Evolutionary conservation across 805 yeast genomes (phyloP).

Genomic region (Candida loeiensis): DNA sequence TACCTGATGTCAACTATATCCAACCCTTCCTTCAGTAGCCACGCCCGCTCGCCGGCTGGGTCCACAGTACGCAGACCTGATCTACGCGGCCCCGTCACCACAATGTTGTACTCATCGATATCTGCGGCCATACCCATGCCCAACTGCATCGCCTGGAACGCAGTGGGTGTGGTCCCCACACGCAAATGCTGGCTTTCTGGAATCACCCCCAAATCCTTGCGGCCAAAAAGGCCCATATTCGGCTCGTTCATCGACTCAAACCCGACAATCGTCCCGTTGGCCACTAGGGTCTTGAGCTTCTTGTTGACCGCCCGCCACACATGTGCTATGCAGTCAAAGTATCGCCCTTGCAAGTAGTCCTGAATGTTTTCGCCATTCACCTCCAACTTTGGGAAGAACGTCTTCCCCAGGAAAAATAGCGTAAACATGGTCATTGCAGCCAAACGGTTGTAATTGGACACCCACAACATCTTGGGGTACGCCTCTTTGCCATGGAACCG

Average conservation of each 20-base stretch:
- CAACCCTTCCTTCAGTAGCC: constrained; percentile 55
- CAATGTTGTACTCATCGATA: constrained; percentile 67
- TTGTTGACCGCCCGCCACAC: constrained; percentile 30
- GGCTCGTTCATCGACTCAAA: constrained; percentile 88
- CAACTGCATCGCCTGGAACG: constrained; percentile 64
- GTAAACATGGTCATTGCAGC: constrained; percentile 83
- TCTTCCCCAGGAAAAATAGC: constrained; percentile 73
- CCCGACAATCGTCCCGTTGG: constrained; percentile 59
- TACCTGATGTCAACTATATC: constrained; percentile 52
- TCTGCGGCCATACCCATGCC: constrained; percentile 75
- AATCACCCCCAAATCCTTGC: constrained; percentile 47
- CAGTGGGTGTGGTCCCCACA: constrained; percentile 81
- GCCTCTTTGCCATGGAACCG: constrained; percentile 36
- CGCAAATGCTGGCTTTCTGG: constrained; percentile 66
- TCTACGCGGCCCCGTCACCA: constrained; percentile 74
- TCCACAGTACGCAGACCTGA: constrained; percentile 54
- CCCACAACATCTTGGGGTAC: constrained; percentile 89
- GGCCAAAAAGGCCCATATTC: constrained; percentile 68
- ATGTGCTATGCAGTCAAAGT: constrained; percentile 46
- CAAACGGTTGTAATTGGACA: constrained; percentile 75
- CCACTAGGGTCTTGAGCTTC: constrained; percentile 31
- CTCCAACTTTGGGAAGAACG: constrained; percentile 70
- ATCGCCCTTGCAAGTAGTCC: constrained; percentile 66
- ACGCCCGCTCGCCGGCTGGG: constrained; percentile 64
- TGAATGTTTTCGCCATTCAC: constrained; percentile 76